A percentile compares a stretch with the other conserved stretches of the same genome.
These are phyloP conservation scores for Aspergillus incahuasiensis DNA, from an alignment of 495 filamentous ascomycete species.

Conservation along the genomic window DNA sequence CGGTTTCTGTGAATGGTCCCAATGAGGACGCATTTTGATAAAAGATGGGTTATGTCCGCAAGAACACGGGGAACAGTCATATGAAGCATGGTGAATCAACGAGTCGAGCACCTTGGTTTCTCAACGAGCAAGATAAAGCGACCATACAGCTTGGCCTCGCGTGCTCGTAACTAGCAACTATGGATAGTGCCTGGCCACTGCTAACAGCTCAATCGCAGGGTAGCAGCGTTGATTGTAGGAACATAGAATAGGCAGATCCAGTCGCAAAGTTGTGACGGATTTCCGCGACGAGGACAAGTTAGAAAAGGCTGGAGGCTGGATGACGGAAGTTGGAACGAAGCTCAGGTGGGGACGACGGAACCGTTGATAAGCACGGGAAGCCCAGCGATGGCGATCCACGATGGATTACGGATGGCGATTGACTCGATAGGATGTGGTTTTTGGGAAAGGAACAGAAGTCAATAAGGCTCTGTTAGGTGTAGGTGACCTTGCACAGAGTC, in stretches of 20 bases:
- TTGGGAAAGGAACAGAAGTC: background rate
- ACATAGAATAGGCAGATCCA: background rate
- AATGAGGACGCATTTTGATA: conserved; percentile 84
- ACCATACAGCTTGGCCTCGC: background rate
- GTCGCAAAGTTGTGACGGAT: background rate
- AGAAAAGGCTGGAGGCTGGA: background rate
- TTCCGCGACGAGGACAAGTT: background rate
- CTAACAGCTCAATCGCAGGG: background rate
- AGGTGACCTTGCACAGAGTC: background rate
- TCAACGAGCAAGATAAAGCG: background rate
- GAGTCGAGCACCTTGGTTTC: background rate
- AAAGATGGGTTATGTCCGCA: conserved; percentile 76
- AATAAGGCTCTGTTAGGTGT: background rate
- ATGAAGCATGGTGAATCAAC: conserved; percentile 21
- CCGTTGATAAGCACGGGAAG: conserved; percentile 4
- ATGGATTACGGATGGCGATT: background rate
- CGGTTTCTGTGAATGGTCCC: conserved; percentile 84
- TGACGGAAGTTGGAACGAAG: background rate
- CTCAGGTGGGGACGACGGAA: conserved; percentile 5
- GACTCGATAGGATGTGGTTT: background rate
- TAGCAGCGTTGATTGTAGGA: background rate
- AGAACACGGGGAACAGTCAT: conserved; percentile 72
- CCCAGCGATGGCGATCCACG: background rate
- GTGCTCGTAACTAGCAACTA: background rate
- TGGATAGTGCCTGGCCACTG: background rate